A percentile compares a stretch with the other conserved stretches of the same genome.
phyloP scores from a whole-genome alignment of 805 yeast genomes.

The Allodekkera sacchari region DNA sequence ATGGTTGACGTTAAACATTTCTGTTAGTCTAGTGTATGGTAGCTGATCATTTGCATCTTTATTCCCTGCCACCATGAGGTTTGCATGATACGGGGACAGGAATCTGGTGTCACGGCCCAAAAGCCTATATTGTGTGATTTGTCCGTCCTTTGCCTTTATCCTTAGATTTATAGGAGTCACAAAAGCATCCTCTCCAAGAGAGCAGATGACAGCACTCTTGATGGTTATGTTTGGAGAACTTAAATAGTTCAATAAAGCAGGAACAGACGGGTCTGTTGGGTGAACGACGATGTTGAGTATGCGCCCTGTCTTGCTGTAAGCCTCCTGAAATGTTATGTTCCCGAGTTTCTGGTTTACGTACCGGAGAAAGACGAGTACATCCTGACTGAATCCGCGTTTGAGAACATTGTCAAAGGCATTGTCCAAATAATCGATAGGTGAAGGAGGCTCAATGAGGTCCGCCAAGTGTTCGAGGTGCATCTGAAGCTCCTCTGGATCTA shows the following conservation, averaged over 20 bases:
- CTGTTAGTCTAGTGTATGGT: constrained; percentile 84
- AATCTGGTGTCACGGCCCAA: constrained; percentile 30
- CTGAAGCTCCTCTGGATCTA: constrained; percentile 48
- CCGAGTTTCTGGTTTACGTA: constrained; percentile 73
- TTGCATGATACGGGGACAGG: constrained; percentile 34
- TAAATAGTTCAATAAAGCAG: constrained; percentile 73
- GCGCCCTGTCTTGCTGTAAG: constrained; percentile 69
- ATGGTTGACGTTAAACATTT: constrained; percentile 90
- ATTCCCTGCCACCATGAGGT: constrained; percentile 13
- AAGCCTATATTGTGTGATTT: constrained; percentile 23
- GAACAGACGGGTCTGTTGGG: constrained; percentile 64
- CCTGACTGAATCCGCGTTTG: constrained; percentile 79
- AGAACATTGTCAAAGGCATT: constrained; percentile 68
- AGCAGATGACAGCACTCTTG: constrained; percentile 84
- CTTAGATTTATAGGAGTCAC: constrained; percentile 57
- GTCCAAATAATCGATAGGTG: neutral
- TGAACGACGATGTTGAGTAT: constrained; percentile 79
- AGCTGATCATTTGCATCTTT: constrained; percentile 2
- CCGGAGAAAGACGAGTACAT: constrained; percentile 67
- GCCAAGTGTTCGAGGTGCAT: constrained; percentile 1
- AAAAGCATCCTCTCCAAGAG: constrained; percentile 66
- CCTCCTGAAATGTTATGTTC: constrained; percentile 88
- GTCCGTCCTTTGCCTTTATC: constrained; percentile 39
- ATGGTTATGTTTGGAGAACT: constrained; percentile 90
- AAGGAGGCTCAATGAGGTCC: constrained; percentile 1